A percentile compares a stretch with the other conserved stretches of the same genome.
These are phyloP conservation scores for Coemansia sp. DNA, from an alignment of 192 early-diverging fungal genomes.

Conservation along the genomic window DNA sequence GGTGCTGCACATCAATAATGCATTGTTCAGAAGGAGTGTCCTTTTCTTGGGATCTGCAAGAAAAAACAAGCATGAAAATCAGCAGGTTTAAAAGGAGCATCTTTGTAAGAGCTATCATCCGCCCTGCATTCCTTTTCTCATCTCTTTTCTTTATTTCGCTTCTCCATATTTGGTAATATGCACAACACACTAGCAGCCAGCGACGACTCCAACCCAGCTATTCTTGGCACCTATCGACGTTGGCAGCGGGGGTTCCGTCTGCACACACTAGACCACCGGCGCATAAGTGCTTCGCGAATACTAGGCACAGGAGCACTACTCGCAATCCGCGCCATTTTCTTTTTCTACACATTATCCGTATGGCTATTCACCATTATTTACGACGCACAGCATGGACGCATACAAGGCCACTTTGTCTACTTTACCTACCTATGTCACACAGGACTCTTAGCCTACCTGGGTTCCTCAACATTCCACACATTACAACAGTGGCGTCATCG, in stretches of 20 bases:
- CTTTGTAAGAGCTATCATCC: background rate
- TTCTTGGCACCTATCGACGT: background rate
- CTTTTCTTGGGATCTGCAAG: background rate
- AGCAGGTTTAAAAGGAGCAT: background rate
- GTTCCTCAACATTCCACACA: conserved; percentile 28
- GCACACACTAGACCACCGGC: conserved; percentile 33
- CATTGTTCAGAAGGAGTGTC: background rate
- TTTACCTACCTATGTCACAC: conserved; percentile 53
- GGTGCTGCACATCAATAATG: background rate
- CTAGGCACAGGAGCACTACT: conserved; percentile 10
- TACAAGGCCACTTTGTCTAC: conserved; percentile 39
- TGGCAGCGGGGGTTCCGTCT: conserved; percentile 25
- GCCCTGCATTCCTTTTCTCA: background rate
- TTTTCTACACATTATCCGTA: conserved; percentile 32
- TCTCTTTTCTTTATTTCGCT: background rate
- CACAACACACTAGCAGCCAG: background rate
- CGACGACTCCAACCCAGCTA: background rate
- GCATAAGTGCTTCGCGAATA: conserved; percentile 29
- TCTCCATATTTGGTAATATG: background rate
- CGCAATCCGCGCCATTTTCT: conserved; percentile 20
- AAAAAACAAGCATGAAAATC: conserved; percentile 1
- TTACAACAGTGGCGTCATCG: conserved; percentile 11
- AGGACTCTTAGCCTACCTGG: conserved; percentile 36
- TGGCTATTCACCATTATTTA: conserved; percentile 34
- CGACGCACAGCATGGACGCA: conserved; percentile 20